Percentiles rank a stretch among this genome's conserved stretches.
phyloP scores from a whole-genome alignment of 1,284 basidiomycete species.

The Sphagnurus paluster region DNA sequence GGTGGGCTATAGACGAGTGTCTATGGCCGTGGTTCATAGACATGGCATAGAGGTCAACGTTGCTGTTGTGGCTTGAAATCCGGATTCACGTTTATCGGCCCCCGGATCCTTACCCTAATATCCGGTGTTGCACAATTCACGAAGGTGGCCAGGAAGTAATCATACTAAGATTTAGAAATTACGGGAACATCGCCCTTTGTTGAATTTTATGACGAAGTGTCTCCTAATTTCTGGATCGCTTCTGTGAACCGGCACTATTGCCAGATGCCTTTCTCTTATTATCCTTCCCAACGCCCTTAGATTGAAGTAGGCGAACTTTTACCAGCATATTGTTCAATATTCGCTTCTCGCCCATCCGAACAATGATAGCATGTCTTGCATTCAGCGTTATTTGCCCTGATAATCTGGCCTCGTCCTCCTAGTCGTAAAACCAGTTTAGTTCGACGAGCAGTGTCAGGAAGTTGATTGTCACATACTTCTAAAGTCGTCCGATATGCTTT shows the following conservation, averaged over 20 bases:
- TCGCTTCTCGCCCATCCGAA: slow-evolving; percentile 80
- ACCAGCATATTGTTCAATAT: slow-evolving; percentile 51
- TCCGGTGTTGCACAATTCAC: too few relatives aligned
- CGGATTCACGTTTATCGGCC: slow-evolving; percentile 11
- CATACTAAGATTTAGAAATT: neutral
- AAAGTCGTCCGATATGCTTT: slow-evolving; percentile 58
- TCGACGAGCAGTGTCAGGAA: slow-evolving; percentile 24
- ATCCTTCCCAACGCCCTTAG: slow-evolving; percentile 9
- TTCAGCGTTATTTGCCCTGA: slow-evolving; percentile 44
- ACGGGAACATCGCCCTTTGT: neutral
- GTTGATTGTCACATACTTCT: slow-evolving; percentile 40
- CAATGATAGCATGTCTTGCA: slow-evolving; percentile 65
- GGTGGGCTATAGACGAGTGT: slow-evolving; percentile 9
- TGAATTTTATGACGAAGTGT: too few relatives aligned
- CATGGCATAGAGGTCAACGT: slow-evolving; percentile 13
- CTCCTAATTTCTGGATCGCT: slow-evolving; percentile 23
- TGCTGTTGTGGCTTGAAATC: neutral
- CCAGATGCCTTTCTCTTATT: slow-evolving; percentile 21
- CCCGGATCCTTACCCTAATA: slow-evolving; percentile 8
- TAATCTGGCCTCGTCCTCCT: slow-evolving; percentile 52
- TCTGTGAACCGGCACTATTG: slow-evolving; percentile 16
- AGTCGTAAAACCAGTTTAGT: neutral
- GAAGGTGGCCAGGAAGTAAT: neutral
- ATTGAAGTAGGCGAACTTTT: slow-evolving; percentile 21
- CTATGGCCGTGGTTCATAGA: slow-evolving; percentile 14